A percentile compares a stretch with the other conserved stretches of the same genome.
These are phyloP conservation scores for Hypholoma fasciculare DNA, from an alignment of 768 basidiomycete genomes.

Conservation along the genomic window DNA sequence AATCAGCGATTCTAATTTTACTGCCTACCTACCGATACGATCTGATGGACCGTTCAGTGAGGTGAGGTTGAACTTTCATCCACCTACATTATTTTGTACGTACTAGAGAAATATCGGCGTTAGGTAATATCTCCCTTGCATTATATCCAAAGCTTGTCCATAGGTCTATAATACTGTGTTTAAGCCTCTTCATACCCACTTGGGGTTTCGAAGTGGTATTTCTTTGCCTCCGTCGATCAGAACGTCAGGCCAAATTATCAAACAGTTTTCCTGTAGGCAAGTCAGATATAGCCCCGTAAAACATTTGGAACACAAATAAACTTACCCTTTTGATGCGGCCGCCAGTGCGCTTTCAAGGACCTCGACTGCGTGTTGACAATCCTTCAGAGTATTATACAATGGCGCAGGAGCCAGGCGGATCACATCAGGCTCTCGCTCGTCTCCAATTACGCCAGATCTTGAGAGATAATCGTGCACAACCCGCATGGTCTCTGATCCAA, in stretches of 20 bases:
- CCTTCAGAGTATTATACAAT: slow-evolving; percentile 81
- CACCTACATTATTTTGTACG: not conserved
- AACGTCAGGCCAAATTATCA: not conserved
- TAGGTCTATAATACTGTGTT: not conserved
- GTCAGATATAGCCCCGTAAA: not conserved
- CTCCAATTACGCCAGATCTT: slow-evolving; percentile 81
- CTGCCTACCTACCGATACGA: not conserved
- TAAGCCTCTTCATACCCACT: too few relatives aligned
- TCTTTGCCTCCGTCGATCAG: not conserved
- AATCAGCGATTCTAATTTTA: not conserved
- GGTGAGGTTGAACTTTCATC: not conserved
- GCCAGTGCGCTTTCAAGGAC: slow-evolving; percentile 63
- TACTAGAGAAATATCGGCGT: not conserved
- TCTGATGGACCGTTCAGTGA: not conserved
- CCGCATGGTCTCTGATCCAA: slow-evolving; percentile 65
- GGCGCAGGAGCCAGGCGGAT: slow-evolving; percentile 87
- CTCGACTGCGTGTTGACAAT: slow-evolving; percentile 70
- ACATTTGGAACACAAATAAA: not conserved
- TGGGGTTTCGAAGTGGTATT: too few relatives aligned
- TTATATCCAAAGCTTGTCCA: not conserved
- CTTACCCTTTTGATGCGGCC: slow-evolving; percentile 10
- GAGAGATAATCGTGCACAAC: slow-evolving; percentile 61
- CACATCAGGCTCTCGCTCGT: slow-evolving; percentile 90
- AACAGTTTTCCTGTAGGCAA: not conserved
- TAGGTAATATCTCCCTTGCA: not conserved